These are phyloP conservation scores for Letharia columbiana DNA, from an alignment of 495 filamentous ascomycete genomes.

Conservation along the genomic window DNA sequence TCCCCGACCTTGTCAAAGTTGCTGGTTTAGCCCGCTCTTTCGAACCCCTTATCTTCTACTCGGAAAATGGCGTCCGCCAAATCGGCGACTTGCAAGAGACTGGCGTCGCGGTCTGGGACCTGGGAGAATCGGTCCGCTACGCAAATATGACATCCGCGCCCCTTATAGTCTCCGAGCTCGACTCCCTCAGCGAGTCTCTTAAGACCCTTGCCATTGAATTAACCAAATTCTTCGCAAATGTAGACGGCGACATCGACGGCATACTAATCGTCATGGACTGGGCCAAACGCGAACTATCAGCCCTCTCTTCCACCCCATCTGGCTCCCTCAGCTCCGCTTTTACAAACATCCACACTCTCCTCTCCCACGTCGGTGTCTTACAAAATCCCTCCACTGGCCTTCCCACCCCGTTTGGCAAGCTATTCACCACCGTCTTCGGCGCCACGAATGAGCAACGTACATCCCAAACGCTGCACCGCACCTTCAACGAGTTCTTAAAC, in stretches of 20 bases:
- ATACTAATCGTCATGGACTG: constrained; percentile 93
- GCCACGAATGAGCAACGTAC: constrained; percentile 68
- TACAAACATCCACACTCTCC: constrained; percentile 69
- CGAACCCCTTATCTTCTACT: constrained; percentile 86
- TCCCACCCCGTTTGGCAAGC: constrained; percentile 56
- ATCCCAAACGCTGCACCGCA: constrained; percentile 68
- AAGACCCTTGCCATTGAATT: constrained; percentile 74
- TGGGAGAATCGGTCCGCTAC: constrained; percentile 77
- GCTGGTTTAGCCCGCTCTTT: constrained; percentile 80
- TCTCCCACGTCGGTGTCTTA: constrained; percentile 60
- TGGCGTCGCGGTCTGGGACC: constrained; percentile 83
- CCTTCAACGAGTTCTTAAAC: constrained; percentile 79
- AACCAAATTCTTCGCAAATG: constrained; percentile 81
- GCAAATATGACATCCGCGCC: constrained; percentile 84
- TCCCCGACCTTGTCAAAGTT: constrained; percentile 83
- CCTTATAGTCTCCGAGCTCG: constrained; percentile 74
- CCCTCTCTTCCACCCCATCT: constrained; percentile 44
- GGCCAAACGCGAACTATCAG: constrained; percentile 71
- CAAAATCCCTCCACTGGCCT: constrained; percentile 49
- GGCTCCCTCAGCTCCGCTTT: constrained; percentile 56
- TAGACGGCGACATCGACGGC: constrained; percentile 84
- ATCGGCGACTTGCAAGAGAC: constrained; percentile 81
- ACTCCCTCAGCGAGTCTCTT: constrained; percentile 71
- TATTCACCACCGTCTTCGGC: constrained; percentile 68
- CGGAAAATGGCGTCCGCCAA: constrained; percentile 76